Evolutionary conservation across 2,329 filamentous ascomycete genomes (phyloP).

Genomic region (Exophiala phaeomuriformis): DNA sequence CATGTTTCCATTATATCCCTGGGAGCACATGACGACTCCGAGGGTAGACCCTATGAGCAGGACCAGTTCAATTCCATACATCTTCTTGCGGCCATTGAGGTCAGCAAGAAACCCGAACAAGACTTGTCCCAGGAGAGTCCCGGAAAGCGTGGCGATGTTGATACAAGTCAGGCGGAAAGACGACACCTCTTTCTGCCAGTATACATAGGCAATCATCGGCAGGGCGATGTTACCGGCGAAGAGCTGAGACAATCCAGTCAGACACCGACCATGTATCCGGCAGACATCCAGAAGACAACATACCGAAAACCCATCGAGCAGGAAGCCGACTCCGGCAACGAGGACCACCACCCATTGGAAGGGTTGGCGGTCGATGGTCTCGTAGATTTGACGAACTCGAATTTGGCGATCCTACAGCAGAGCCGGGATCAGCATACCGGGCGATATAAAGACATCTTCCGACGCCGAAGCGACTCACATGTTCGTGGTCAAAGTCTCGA

Average conservation of each 20-base stretch:
- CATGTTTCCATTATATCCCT: slow-evolving; percentile 39
- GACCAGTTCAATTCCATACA: slow-evolving; percentile 47
- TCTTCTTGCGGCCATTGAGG: slow-evolving; percentile 42
- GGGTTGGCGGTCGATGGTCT: slow-evolving; percentile 38
- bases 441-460: background rate
- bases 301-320: slow-evolving; percentile 42
- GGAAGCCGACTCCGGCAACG: slow-evolving; percentile 45
- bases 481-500: slow-evolving; percentile 40
- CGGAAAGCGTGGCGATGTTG: slow-evolving; percentile 42
- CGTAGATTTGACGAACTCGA: slow-evolving; percentile 39
- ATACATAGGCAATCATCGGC: slow-evolving; percentile 44
- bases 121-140: slow-evolving; percentile 43
- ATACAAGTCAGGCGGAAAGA: slow-evolving; percentile 36
- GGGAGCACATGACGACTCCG: slow-evolving; percentile 42
- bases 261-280: slow-evolving; percentile 4
- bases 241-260: slow-evolving; percentile 30
- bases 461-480: slow-evolving; percentile 22
- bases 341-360: slow-evolving; percentile 41
- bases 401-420: slow-evolving; percentile 36
- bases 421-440: background rate
- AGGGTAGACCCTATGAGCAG: slow-evolving; percentile 43
- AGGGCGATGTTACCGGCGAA: slow-evolving; percentile 47
- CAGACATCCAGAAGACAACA: slow-evolving; percentile 20
- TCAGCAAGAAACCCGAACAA: slow-evolving; percentile 44
- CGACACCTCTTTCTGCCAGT: slow-evolving; percentile 38